Percentiles rank a stretch among this genome's conserved stretches.
These are phyloP conservation scores for Diaporthe sp. DNA, from an alignment of 2,329 filamentous ascomycete species.

Conservation along the genomic window DNA sequence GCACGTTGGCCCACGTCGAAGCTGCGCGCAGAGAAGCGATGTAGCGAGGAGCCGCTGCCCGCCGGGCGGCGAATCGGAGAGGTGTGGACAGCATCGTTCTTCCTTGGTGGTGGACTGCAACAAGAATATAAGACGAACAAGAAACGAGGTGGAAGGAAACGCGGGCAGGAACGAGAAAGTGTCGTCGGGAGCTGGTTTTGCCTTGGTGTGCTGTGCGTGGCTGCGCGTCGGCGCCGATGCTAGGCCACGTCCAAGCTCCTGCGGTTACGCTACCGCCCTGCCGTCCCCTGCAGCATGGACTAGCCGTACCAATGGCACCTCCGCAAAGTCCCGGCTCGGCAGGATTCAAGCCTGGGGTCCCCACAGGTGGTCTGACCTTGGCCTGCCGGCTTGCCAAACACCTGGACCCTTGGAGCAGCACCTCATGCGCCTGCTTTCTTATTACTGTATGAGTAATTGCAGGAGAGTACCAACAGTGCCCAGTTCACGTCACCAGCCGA, in stretches of 20 bases:
- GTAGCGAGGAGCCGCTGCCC: constrained; percentile 57
- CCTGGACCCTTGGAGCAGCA: not conserved
- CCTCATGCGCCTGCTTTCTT: not conserved
- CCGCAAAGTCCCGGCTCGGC: constrained; percentile 26
- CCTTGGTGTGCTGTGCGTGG: not conserved
- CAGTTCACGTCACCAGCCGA: no score
- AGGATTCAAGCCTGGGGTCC: constrained; percentile 18
- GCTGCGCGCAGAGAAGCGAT: constrained; percentile 67
- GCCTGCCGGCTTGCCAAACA: not conserved
- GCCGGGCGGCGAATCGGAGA: constrained; percentile 67
- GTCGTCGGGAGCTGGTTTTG: constrained; percentile 8
- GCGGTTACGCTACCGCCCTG: not conserved
- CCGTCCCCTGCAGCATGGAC: no score
- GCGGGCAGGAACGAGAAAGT: not conserved
- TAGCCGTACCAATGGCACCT: not conserved
- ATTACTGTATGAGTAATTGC: no score
- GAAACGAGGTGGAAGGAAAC: not conserved
- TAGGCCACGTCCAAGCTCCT: constrained; percentile 1
- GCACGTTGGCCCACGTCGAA: constrained; percentile 91
- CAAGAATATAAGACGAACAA: not conserved
- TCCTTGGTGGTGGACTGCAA: constrained; percentile 5
- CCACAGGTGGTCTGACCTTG: constrained; percentile 29
- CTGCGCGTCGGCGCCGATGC: constrained; percentile 21
- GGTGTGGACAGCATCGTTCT: constrained; percentile 67
- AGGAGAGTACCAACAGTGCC: no score